Base-by-base conservation (phyloP, 2,329 filamentous ascomycete genomes). In the Corynespora cassiicola region DNA sequence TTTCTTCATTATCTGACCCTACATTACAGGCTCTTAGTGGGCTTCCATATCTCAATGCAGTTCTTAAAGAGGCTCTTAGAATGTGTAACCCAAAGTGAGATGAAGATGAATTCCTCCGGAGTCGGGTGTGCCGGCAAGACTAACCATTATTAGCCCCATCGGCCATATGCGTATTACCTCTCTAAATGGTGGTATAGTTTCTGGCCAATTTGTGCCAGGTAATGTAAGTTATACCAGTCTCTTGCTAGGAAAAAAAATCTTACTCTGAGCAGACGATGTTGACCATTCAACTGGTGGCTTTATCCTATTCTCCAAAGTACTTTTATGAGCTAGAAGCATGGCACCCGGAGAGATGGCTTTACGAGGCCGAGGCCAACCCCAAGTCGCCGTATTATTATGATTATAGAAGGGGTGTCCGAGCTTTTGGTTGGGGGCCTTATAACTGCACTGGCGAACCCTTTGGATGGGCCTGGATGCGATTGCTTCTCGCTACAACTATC, bases 41-140 rank as follows among this genome's bases (percentile, higher is more conserved):
- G 1, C 36, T 53, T 3, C 38, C 39, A 10, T 55, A 55, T 32
- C 34, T 55, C 8, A 39, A 46, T 19, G 50, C 47, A 4, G 44
- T 49, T 1, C 15, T 52, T 14, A 34, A 49, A 3, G 50, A 55
- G 22, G 37, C 22, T 1, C 28, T 55, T 3, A 31, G 52, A 7
- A 20, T 55, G 10, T 47, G 47, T 22, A 41, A 39, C 31, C 43
- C 46, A 22, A 40, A 22, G 40, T 44, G 26, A 35, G 45, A 32
- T n/a, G n/a, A n/a, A n/a, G n/a, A n/a, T n/a, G n/a, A n/a, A n/a
- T n/a, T n/a, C n/a, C n/a, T n/a, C n/a, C n/a, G n/a, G n/a, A n/a
- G n/a, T n/a, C n/a, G n/a, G n/a, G n/a, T n/a, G n/a, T n/a, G n/a
- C n/a, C n/a, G n/a, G n/a, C n/a, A n/a, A 24, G 34, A 9, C 28